Base-by-base conservation (phyloP, 2,329 filamentous ascomycete genomes). In the Cladophialophora immunda region DNA sequence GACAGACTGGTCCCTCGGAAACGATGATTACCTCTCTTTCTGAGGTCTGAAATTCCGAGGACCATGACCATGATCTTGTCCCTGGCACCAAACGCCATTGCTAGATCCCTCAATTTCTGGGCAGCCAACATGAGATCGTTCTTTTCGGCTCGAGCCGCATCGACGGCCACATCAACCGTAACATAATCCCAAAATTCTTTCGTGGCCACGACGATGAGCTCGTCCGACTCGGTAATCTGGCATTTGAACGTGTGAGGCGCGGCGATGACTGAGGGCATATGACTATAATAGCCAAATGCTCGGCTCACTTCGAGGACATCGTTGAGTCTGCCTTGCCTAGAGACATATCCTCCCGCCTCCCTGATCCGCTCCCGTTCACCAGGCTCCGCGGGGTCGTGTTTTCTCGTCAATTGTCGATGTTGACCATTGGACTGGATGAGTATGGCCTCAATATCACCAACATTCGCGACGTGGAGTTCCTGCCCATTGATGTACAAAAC, bases 41-140 rank as follows among this genome's bases (percentile, higher is more conserved):
- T 94, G 62, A 99, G 82, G 75, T 98, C 94, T 63, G 91, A 90
- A 41, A 99, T 91, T 63, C 94, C 94, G 62, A 99, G 89, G 83
- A 99, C 92, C 94, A 98, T 98, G 53, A 99, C 93, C 94, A 98
- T 98, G 70, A 98, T 92, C 81, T 99, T 99, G 75, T 90, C 91
- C 1, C 90, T 94, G 13, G 94, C 92, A 61, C 95, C 95, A 77
- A 97, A 98, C 0, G 94, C 93, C 76, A 99, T 97, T 50, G 95
- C 95, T 62, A 98, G 84, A 81, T 99, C 95, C 66, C 95, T 89
- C 34, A 99, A 86, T 80, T 97, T 97, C 77, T 98, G 94, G 3
- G 95, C 91, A 17, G 94, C 95, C 62, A 92, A 87, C 95, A 99
- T 99, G 53, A 97, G 84, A 77, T 99, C 94, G 54, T 88, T 87